Percentiles rank a stretch among this genome's conserved stretches.
Evolutionary conservation across 306 rosid species (phyloP).

Genomic region (Gleditsia sinensis): DNA sequence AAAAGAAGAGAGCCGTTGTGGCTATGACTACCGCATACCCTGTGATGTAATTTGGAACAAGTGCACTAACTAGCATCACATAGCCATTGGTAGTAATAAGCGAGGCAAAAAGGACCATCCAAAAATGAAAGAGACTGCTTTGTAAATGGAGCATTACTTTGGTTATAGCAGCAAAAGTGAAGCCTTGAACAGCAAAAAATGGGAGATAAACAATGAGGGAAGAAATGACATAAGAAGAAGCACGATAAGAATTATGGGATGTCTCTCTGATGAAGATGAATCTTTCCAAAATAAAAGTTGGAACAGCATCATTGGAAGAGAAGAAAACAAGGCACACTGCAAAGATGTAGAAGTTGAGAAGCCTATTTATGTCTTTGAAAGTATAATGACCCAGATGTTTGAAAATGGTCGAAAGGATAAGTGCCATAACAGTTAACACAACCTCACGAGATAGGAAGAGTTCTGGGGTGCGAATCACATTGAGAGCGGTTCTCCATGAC

Average conservation of each 20-base stretch:
- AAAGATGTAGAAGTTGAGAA: conserved; percentile 88
- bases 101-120: conserved; percentile 77
- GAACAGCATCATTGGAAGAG: conserved; percentile 94
- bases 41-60: conserved; percentile 90
- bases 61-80: conserved; percentile 90
- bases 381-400: conserved; percentile 35
- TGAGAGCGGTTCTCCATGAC: conserved; percentile 71
- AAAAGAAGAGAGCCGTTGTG: conserved; percentile 88
- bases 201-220: conserved; percentile 88
- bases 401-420: conserved; percentile 70
- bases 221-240: conserved; percentile 81
- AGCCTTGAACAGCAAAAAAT: conserved; percentile 77
- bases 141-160: conserved; percentile 52
- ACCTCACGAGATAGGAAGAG: conserved; percentile 88
- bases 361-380: conserved; percentile 70
- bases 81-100: conserved; percentile 86
- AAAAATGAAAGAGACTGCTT: conserved; percentile 51
- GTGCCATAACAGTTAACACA: conserved; percentile 76
- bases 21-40: conserved; percentile 93
- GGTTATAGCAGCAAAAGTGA: conserved; percentile 81
- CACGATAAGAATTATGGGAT: conserved; percentile 88
- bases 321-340: conserved; percentile 87
- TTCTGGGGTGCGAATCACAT: conserved; percentile 81
- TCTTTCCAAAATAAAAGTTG: conserved; percentile 80
- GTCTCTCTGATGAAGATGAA: conserved; percentile 89